Evolutionary conservation across 768 basidiomycete genomes (phyloP).

Genomic region (Gautieria morchelliformis): DNA sequence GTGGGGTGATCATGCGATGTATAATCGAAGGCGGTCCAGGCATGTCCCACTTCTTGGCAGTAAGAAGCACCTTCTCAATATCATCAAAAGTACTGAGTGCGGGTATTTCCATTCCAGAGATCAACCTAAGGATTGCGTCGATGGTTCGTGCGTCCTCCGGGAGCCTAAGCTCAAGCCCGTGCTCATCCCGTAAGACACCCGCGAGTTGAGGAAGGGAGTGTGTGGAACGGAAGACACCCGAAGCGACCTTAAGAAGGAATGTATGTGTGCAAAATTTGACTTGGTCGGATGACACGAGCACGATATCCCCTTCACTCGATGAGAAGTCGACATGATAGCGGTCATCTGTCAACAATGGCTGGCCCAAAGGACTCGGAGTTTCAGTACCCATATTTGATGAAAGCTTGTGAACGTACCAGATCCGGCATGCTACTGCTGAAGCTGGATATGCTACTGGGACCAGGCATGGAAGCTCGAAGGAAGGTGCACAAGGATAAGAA

Average conservation of each 20-base stretch:
- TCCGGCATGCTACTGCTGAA: not conserved
- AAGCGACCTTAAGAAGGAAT: conserved; percentile 50
- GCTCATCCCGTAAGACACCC: conserved; percentile 3
- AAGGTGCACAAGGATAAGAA: not conserved
- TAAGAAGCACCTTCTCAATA: conserved; percentile 48
- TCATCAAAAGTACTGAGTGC: conserved; percentile 40
- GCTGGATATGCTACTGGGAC: not conserved
- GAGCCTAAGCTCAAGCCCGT: conserved; percentile 35
- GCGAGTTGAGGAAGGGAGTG: conserved; percentile 42
- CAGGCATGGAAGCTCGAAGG: not conserved
- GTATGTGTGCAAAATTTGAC: conserved; percentile 49
- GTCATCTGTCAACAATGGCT: not conserved
- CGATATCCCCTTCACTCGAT: conserved; percentile 44
- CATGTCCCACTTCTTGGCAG: conserved; percentile 66
- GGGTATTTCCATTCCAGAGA: conserved; percentile 47
- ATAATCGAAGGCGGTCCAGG: conserved; percentile 51
- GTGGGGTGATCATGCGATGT: conserved; percentile 46
- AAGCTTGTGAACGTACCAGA: not conserved
- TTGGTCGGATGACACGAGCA: conserved; percentile 40
- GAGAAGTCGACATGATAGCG: conserved; percentile 40
- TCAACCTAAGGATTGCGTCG: conserved; percentile 49
- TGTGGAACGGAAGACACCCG: conserved; percentile 55
- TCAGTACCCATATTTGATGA: not conserved
- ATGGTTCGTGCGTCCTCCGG: conserved; percentile 49
- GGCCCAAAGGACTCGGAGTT: not conserved